Base-by-base conservation (phyloP, 1,139 yeast genomes). In the Zygoascus hellenicus region DNA sequence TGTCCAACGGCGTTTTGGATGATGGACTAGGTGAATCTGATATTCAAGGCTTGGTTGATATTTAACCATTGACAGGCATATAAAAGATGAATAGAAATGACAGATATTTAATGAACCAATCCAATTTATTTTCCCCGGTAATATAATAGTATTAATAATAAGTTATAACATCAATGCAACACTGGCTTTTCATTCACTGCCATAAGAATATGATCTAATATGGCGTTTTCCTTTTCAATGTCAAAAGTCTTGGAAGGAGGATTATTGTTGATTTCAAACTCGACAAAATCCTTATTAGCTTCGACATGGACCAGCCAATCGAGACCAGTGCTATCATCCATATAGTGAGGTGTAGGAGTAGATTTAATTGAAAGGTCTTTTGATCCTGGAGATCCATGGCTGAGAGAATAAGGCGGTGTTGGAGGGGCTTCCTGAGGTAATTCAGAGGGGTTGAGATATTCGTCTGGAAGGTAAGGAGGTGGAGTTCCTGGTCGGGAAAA, bases 201-300 rank as follows among this genome's bases (percentile, higher is more conserved):
- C 78, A 85, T 80, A 78, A 80, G 59, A 90, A 84, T 69, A 77
- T 84, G 82, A 83, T 84, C 62, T 86, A 83, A 65, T 81, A 85
- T 61, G 88, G 88, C 53, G 84, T 81, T 53, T 83, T 84, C 55
- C 34, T 51, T 51, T 31, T 51, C 48, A 9, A 48, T 45, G 36
- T 52, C 43, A 42, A 50, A 37, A 26, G 42, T 35, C 3, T 47
- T 47, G 9, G 38, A 37, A 10, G 42, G 48, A 6, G 49, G 42
- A 10, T 47, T 40, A 14, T 14, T 28, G 35, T 26, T 28, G 26
- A 22, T 22, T 22, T 42, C 50, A 29, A 47, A 49, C 16, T 48
- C 47, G 28, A 48, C 42, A 36, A 46, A 47, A 15, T 45, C 50
- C 30, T 50, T 46, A 34, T 43, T 33, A 10, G 30, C 43, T 26